Percentiles rank a stretch among this genome's conserved stretches.
phyloP scores from a whole-genome alignment of 208 protist genomes.

The Entamoeba histolytica region DNA sequence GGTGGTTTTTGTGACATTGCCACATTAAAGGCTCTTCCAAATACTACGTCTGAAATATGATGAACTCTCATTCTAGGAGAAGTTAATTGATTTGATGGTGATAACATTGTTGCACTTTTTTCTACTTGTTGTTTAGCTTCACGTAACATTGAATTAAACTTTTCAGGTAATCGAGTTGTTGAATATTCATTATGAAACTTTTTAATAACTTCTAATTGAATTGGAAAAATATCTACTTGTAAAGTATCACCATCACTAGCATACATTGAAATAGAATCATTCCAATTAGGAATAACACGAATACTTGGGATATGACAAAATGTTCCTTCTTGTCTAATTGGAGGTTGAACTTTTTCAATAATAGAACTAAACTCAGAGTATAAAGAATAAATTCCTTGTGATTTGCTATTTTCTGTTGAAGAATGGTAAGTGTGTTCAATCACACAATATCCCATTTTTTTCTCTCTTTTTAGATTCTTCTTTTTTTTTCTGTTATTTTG shows the following conservation, averaged over 20 bases:
- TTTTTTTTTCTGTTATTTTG: no score
- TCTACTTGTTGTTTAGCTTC: background rate
- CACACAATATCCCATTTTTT: background rate
- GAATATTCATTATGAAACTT: background rate
- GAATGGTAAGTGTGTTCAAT: background rate
- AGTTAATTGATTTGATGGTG: background rate
- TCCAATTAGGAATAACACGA: background rate
- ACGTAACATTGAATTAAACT: background rate
- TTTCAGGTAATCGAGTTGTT: background rate
- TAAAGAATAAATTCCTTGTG: background rate
- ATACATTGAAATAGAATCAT: background rate
- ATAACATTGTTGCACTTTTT: background rate
- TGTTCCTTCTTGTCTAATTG: background rate
- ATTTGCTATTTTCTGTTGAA: background rate
- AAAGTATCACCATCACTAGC: background rate
- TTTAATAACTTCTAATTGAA: background rate
- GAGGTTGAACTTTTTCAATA: background rate
- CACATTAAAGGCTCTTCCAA: background rate
- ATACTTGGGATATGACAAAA: background rate
- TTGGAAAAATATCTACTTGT: background rate
- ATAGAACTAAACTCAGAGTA: background rate
- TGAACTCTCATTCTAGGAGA: background rate
- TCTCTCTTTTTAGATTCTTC: no score
- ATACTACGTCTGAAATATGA: background rate
- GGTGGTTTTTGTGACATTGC: background rate